Conservation (phyloP, 2,329 filamentous ascomycete species). For the Exophiala phaeomuriformis region DNA sequence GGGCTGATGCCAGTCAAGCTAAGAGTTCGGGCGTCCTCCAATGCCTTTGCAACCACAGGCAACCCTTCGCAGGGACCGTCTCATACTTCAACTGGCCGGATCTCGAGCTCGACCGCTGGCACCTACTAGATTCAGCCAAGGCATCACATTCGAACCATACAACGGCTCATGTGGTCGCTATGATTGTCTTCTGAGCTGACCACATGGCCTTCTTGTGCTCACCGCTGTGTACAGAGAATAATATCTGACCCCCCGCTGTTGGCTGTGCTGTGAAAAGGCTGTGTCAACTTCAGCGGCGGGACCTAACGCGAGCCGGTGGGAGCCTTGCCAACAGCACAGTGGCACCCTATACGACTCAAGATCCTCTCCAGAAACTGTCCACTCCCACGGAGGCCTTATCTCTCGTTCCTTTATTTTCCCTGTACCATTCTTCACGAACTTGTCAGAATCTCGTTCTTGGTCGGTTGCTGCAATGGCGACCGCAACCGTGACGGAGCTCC, state of each 20-base stretch:
- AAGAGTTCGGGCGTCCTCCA: neutral
- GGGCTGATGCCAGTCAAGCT: neutral
- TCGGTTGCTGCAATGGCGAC: constrained; percentile 16
- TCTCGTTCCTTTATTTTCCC: neutral
- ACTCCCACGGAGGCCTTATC: neutral
- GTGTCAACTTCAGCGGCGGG: too few species aligned
- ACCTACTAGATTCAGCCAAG: too few species aligned
- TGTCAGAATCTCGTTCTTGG: neutral
- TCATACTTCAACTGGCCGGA: neutral
- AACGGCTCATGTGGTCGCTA: neutral
- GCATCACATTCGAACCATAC: neutral
- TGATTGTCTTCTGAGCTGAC: neutral
- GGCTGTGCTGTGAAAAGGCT: too few species aligned
- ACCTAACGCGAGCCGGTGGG: too few species aligned
- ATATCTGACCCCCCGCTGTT: too few species aligned
- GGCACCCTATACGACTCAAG: too few species aligned
- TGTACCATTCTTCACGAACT: neutral
- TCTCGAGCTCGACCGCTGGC: too few species aligned
- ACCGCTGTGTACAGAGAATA: neutral
- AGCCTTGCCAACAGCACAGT: too few species aligned
- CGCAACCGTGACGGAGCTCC: constrained; percentile 22
- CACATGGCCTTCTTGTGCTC: neutral
- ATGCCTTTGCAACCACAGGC: neutral
- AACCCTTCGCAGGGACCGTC: neutral
- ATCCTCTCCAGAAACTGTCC: too few species aligned